Evolutionary conservation across 345 rosid genomes (phyloP).

Genomic region (Rubroshorea leprosula): DNA sequence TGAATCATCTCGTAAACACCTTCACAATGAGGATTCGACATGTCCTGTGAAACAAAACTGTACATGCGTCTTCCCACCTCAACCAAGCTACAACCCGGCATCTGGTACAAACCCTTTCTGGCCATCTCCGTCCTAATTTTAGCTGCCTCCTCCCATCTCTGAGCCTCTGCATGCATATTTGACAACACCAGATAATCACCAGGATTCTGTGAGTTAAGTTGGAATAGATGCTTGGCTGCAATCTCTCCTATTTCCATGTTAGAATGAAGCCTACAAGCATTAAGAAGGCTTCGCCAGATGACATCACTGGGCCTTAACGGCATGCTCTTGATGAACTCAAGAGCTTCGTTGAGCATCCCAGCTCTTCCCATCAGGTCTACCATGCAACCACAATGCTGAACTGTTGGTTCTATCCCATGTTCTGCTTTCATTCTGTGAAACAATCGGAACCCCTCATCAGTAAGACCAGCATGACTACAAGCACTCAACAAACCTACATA

Average conservation of each 20-base stretch:
- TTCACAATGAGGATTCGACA: slow-evolving; percentile 30
- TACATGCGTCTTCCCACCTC: slow-evolving; percentile 42
- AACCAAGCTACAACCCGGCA: slow-evolving; percentile 53
- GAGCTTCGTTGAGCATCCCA: slow-evolving; percentile 52
- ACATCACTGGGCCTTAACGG: slow-evolving; percentile 48
- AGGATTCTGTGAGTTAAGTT: slow-evolving; percentile 35
- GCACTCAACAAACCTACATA: slow-evolving; percentile 41
- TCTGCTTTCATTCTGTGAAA: slow-evolving; percentile 35
- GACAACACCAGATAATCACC: slow-evolving; percentile 55
- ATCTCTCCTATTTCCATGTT: slow-evolving; percentile 45
- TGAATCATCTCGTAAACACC: slow-evolving; percentile 55
- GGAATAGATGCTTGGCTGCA: slow-evolving; percentile 41
- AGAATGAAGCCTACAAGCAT: slow-evolving; percentile 50
- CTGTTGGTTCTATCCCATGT: slow-evolving; percentile 42
- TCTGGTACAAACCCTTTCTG: slow-evolving; percentile 33
- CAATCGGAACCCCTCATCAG: slow-evolving; percentile 26
- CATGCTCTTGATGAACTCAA: slow-evolving; percentile 49
- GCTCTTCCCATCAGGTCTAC: slow-evolving; percentile 67
- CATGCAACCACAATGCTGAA: slow-evolving; percentile 66
- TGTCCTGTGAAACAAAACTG: slow-evolving; percentile 63
- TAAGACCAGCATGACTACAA: slow-evolving; percentile 40
- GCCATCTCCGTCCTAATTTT: slow-evolving; percentile 37
- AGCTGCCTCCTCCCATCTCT: slow-evolving; percentile 54
- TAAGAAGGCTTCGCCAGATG: slow-evolving; percentile 77
- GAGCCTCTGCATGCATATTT: slow-evolving; percentile 47